Percentiles rank a stretch among this genome's conserved stretches.
Evolutionary conservation across 2,329 filamentous ascomycete genomes (phyloP).

Genomic region (Parasarocladium wereldwijsianum): DNA sequence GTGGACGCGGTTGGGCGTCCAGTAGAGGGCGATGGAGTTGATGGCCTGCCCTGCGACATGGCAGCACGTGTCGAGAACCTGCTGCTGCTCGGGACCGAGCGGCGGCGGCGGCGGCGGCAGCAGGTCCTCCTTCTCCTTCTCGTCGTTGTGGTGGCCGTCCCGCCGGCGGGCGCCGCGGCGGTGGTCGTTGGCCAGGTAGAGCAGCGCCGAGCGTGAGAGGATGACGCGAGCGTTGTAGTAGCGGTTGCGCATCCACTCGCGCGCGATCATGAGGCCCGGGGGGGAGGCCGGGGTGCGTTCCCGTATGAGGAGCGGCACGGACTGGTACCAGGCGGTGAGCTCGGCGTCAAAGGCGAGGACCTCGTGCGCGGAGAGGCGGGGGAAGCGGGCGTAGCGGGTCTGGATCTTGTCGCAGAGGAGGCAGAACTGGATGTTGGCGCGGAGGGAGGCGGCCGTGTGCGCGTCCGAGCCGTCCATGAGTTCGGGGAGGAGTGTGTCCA

Average conservation of each 20-base stretch:
- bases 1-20: slow-evolving; percentile 16
- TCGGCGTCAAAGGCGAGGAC: slow-evolving; percentile 14
- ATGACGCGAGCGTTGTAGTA: slow-evolving; percentile 15
- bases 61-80: slow-evolving; percentile 12
- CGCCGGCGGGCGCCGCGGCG: no score
- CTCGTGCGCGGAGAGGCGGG: slow-evolving; percentile 11
- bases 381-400: slow-evolving; percentile 14
- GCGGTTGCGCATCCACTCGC: slow-evolving; percentile 15
- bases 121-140: no score
- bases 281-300: slow-evolving; percentile 10
- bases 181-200: slow-evolving; percentile 12
- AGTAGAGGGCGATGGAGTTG: slow-evolving; percentile 15
- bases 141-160: slow-evolving; percentile 6
- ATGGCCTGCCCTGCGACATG: slow-evolving; percentile 15
- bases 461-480: slow-evolving; percentile 10
- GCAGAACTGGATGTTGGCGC: slow-evolving; percentile 14
- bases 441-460: slow-evolving; percentile 11
- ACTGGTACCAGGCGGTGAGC: slow-evolving; percentile 12
- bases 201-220: slow-evolving; percentile 10
- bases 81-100: slow-evolving; percentile 9
- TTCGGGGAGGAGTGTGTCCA: slow-evolving; percentile 14
- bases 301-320: slow-evolving; percentile 10
- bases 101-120: no score
- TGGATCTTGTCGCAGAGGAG: slow-evolving; percentile 16
- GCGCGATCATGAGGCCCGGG: slow-evolving; percentile 11